These are phyloP conservation scores for Cryptococcus sp. DNA, from an alignment of 1,284 basidiomycete species.

Conservation along the genomic window DNA sequence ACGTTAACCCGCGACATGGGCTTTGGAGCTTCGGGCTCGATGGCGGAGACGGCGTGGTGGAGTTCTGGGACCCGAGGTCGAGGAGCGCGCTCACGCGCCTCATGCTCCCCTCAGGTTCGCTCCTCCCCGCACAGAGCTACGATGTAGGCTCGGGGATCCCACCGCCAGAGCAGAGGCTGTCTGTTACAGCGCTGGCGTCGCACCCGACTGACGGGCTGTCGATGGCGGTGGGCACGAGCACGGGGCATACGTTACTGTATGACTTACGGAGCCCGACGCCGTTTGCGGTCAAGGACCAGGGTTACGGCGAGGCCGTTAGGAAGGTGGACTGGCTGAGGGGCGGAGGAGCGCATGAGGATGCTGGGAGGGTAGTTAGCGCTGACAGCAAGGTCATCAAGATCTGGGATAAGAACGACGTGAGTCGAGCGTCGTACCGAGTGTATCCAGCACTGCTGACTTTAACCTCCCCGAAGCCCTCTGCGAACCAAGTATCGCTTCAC, in stretches of 20 bases:
- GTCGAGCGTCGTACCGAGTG: slow-evolving; percentile 39
- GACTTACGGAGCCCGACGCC: slow-evolving; percentile 82
- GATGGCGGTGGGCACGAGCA: slow-evolving; percentile 89
- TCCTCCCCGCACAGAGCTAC: slow-evolving; percentile 52
- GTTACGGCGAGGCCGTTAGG: slow-evolving; percentile 89
- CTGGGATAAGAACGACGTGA: slow-evolving; percentile 79
- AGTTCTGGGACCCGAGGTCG: slow-evolving; percentile 94
- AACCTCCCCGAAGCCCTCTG: slow-evolving; percentile 60
- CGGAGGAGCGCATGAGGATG: slow-evolving; percentile 73
- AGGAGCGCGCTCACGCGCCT: slow-evolving; percentile 60
- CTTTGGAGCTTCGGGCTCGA: slow-evolving; percentile 77
- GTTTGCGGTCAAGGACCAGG: slow-evolving; percentile 92
- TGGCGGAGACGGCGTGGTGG: slow-evolving; percentile 67
- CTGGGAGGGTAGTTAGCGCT: slow-evolving; percentile 75
- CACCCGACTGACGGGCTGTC: slow-evolving; percentile 79
- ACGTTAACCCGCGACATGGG: slow-evolving; percentile 92
- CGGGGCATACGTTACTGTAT: slow-evolving; percentile 91
- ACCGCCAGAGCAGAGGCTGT: slow-evolving; percentile 51
- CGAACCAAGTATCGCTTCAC: slow-evolving; percentile 89
- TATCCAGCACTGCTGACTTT: slow-evolving; percentile 3
- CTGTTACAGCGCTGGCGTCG: slow-evolving; percentile 80
- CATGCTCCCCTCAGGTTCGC: slow-evolving; percentile 64
- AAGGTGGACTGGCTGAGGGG: slow-evolving; percentile 87
- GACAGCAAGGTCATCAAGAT: slow-evolving; percentile 95
- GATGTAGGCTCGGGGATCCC: slow-evolving; percentile 35